Base-by-base conservation (phyloP, 2,329 filamentous ascomycete species). In the Trichoderma polysporum region DNA sequence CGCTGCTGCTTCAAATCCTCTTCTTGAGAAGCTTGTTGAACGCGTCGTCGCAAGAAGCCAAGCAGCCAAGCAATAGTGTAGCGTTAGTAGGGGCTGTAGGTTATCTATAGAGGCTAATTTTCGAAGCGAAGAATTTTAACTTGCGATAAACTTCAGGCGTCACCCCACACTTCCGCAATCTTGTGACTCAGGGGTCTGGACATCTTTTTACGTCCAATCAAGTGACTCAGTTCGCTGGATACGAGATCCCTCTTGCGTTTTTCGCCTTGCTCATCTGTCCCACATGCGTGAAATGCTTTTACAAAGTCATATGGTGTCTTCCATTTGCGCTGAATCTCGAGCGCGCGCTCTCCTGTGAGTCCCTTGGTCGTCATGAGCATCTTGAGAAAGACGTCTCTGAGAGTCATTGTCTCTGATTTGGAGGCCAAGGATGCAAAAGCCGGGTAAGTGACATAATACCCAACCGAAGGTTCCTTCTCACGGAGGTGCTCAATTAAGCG, bases 291-390 rank as follows among this genome's bases (percentile, higher is more conserved):
- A 72, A 87, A 93, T 0, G 90, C 91, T 73, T 89, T 86, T n/a
- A 92, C 80, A 59, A 95, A 86, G 1, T 87, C 86, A 67, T 85
- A 82, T 0, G 92, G 92, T 2, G 91, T 94, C 70, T 84, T 86
- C 90, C 91, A 95, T n/a, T 83, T 80, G 71, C 87, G 88, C 74
- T 94, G 91, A 13, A 95, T 92, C 77, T 92, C 91, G 5, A 94
- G 77, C 0, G 92, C 92, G 72, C 91, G 92, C 71, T 94, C 91
- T 3, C 90, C 90, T 0, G 90, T 91, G 13, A 95, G 82, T 1
- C 91, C 90, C 64, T 85, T 85, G 1, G 86, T 92, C 69, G 90
- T 92, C 91, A 95, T 93, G 56, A 95, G 83, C 91, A 95, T 94
- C 77, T 94, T 94, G 29, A 95, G 79, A 71, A 87, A 94, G 0